Base-by-base conservation (phyloP, 1,284 basidiomycete species). In the Moesziomyces globuligerus region DNA sequence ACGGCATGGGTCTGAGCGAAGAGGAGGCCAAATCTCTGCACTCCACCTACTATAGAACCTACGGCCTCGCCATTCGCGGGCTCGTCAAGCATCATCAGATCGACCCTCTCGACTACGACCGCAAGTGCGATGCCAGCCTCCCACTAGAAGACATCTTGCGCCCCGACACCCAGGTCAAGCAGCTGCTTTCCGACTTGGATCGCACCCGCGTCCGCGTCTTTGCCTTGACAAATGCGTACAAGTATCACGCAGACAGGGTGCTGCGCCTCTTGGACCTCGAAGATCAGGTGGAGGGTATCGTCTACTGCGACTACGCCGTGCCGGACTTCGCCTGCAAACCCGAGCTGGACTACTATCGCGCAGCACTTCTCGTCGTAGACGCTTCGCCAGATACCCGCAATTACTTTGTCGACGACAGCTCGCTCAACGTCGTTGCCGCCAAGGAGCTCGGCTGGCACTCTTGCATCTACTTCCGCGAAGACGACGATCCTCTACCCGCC, bases 41-140 rank as follows among this genome's bases (percentile, higher is more conserved):
- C 79, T 85, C 85, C 53, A 84, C 85, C 68, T 94, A 94, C 81
- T 93, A 92, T 83, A 88, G 85, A 23, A 76, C 81, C 37, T 92
- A 93, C 67, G 91, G 92, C 11, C 88, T 94, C 24, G 91, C 92
- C n/a, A 85, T 94, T 26, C 87, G 92, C 26, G 92, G 92, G 13
- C 86, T 94, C 29, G 87, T 89, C 28, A 87, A 86, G 48, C 90
- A 94, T 82, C 90, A 94, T 76, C 83, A 88, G 60, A 88, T 93
- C 78, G 92, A 94, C 82, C 90, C 91, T 8, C 83, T 94, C 53
- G 92, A 94, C 79, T 94, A 93, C 80, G 91, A 94, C 83, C 84
- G 84, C 53, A 89, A 90, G 83, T 94, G 91, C 81, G 92, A 94
- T 73, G 90, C 89, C 5, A 88, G 90, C 15, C 85, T 94, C 15